phyloP scores from a whole-genome alignment of 2,329 filamentous ascomycete genomes.

The Kalaharituber pfeilii region DNA sequence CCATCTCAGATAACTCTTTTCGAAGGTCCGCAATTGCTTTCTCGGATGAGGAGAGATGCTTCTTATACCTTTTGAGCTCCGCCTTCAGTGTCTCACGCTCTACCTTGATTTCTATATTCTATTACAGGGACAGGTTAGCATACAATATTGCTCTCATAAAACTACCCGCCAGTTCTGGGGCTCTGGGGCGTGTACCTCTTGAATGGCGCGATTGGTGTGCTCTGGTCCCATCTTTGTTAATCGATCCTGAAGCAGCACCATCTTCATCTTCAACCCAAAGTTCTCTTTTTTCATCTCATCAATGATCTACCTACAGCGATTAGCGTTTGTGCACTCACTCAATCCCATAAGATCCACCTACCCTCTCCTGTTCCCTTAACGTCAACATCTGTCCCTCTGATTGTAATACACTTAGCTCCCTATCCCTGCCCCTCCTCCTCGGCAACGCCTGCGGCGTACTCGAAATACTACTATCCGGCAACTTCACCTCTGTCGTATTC shows the following conservation, averaged over 20 bases:
- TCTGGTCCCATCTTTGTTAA: slow-evolving; percentile 73
- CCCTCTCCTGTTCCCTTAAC: slow-evolving; percentile 81
- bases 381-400: slow-evolving; percentile 83
- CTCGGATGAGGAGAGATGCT: slow-evolving; percentile 65
- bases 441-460: slow-evolving; percentile 73
- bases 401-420: slow-evolving; percentile 45
- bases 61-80: slow-evolving; percentile 73
- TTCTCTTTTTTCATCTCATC: slow-evolving; percentile 97
- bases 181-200: slow-evolving; percentile 35
- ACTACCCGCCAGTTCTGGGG: not conserved
- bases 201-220: slow-evolving; percentile 72
- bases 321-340: not conserved
- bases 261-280: slow-evolving; percentile 89
- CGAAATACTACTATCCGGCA: slow-evolving; percentile 58
- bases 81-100: slow-evolving; percentile 77
- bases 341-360: slow-evolving; percentile 29
- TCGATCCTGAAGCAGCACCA: slow-evolving; percentile 87
- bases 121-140: not conserved
- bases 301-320: slow-evolving; percentile 39
- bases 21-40: slow-evolving; percentile 71
- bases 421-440: slow-evolving; percentile 45
- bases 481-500: slow-evolving; percentile 44
- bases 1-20: slow-evolving; percentile 63
- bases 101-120: slow-evolving; percentile 93
- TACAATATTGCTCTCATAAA: not conserved